Percentiles rank a stretch among this genome's conserved stretches.
Conservation (phyloP, 768 basidiomycete species). For the Phaeotremella skinneri region DNA sequence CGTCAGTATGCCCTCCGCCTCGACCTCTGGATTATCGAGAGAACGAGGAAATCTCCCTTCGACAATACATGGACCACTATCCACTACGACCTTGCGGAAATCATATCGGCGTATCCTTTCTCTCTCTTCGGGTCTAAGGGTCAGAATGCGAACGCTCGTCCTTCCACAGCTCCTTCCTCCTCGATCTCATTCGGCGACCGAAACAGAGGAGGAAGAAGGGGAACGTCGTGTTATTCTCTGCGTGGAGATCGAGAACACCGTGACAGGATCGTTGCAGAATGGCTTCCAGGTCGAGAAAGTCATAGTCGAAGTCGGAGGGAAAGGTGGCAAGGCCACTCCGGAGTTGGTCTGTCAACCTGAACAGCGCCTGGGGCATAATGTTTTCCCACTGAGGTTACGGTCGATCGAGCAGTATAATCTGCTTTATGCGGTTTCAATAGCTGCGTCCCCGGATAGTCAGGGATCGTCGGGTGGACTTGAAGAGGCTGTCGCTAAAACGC, state of each 20-base stretch:
- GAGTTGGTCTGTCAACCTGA: slow-evolving; percentile 45
- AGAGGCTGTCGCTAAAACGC: slow-evolving; percentile 55
- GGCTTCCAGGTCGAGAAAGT: slow-evolving; percentile 75
- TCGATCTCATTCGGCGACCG: slow-evolving; percentile 46
- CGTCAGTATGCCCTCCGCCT: slow-evolving; percentile 56
- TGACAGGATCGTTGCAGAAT: slow-evolving; percentile 54
- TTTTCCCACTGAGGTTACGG: slow-evolving; percentile 72
- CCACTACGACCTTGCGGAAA: slow-evolving; percentile 69
- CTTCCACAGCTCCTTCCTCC: slow-evolving; percentile 78
- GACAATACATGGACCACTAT: slow-evolving; percentile 37
- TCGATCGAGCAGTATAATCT: slow-evolving; percentile 80
- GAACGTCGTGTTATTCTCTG: slow-evolving; percentile 86
- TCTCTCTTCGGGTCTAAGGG: slow-evolving; percentile 77
- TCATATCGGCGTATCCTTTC: slow-evolving; percentile 76
- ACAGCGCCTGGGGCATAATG: slow-evolving; percentile 49
- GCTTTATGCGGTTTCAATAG: slow-evolving; percentile 81
- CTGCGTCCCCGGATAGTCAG: slow-evolving; percentile 18
- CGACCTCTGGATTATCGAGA: slow-evolving; percentile 51
- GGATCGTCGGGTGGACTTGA: slow-evolving; percentile 18
- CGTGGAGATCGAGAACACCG: slow-evolving; percentile 80
- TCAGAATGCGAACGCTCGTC: slow-evolving; percentile 92
- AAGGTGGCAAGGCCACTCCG: slow-evolving; percentile 52
- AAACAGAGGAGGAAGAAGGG: slow-evolving; percentile 60
- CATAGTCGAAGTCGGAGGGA: slow-evolving; percentile 71
- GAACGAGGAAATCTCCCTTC: slow-evolving; percentile 24